Base-by-base conservation (phyloP, 768 basidiomycete genomes). In the Daedaleopsis nitida region DNA sequence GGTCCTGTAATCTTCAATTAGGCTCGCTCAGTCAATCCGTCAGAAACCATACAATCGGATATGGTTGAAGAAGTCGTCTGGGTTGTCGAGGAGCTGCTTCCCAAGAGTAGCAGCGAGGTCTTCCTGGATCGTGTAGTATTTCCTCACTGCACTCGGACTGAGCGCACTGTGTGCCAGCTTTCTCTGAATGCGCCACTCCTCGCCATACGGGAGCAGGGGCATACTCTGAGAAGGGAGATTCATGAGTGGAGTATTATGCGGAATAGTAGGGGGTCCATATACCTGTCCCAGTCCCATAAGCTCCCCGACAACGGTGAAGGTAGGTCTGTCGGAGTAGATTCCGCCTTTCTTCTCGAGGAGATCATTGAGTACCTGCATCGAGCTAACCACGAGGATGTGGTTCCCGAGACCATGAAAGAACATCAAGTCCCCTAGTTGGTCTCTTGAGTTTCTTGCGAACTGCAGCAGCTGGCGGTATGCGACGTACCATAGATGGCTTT, bases 291-390 rank as follows among this genome's bases (percentile, higher is more conserved):
- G 49, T 5, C 65, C 65, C 68, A 74, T 74, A 68, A 79, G 69
- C 35, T 75, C 75, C 13, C 76, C 73, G 7, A 72, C 72, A 53
- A 79, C 74, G 1, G 70, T 69, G n/a, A 78, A 74, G 16, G 58
- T 66, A 3, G 75, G 73, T 6, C 74, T 65, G 44, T 73, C 60
- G 11, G 75, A 75, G 50, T 76, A 75, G n/a, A 67, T 69, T n/a
- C 19, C 51, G 1, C 61, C 63, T n/a, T 69, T 57, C 52, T 68
- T 68, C 4, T 73, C 76, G 11, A 76, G 52, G 2, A 76, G 66
- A 17, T 75, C 74, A 8, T 58, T 57, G 10, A 74, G 63, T 3
- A 67, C 57, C 21, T 73, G 52, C 3, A 67, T n/a, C 2, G 71
- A 69, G 58, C 73, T 76, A 10, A 76, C 37, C 14, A 76, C 55